A percentile compares a stretch with the other conserved stretches of the same genome.
Evolutionary conservation across 352 stramenopile genomes (phyloP).

Genomic region (Peronospora farinosa): DNA sequence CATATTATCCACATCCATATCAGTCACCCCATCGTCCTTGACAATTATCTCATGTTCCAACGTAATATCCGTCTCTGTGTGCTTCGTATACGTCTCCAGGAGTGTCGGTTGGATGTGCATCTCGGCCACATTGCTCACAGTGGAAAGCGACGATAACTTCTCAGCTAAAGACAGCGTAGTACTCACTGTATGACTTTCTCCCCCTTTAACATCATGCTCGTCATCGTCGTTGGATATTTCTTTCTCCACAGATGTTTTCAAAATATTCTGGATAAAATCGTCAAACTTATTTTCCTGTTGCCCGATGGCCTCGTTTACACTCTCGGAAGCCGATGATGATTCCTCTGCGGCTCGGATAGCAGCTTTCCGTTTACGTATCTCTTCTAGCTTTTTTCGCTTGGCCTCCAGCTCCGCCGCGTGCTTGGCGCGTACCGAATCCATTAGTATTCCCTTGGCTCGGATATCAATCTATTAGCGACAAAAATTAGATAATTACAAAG

Average conservation of each 20-base stretch:
- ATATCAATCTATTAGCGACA: too few species aligned
- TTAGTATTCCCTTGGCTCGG: slow-evolving; percentile 3
- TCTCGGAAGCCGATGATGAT: slow-evolving; percentile 33
- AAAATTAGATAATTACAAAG: too few species aligned
- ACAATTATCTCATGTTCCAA: slow-evolving; percentile 72
- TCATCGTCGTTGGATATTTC: slow-evolving; percentile 12
- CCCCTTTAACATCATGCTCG: slow-evolving; percentile 6
- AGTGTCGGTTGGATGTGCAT: slow-evolving; percentile 76
- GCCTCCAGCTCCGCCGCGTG: slow-evolving; percentile 82
- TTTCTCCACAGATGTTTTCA: slow-evolving; percentile 46
- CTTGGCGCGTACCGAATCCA: slow-evolving; percentile 73
- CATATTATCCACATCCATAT: slow-evolving; percentile 41
- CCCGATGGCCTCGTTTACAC: slow-evolving; percentile 50
- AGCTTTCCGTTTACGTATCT: slow-evolving; percentile 82
- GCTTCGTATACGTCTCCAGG: slow-evolving; percentile 81
- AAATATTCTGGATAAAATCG: slow-evolving; percentile 83
- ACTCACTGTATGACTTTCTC: slow-evolving; percentile 23
- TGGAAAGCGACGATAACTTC: slow-evolving; percentile 72
- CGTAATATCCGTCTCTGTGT: slow-evolving; percentile 79
- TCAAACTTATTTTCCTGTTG: slow-evolving; percentile 73
- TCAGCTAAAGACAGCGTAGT: slow-evolving; percentile 58
- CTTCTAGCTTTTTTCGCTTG: slow-evolving; percentile 87
- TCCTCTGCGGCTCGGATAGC: slow-evolving; percentile 52
- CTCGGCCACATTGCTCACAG: slow-evolving; percentile 64
- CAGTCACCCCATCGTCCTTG: slow-evolving; percentile 28